Base-by-base conservation (phyloP, 192 early-diverging fungal species). In the Phycomyces nitens region DNA sequence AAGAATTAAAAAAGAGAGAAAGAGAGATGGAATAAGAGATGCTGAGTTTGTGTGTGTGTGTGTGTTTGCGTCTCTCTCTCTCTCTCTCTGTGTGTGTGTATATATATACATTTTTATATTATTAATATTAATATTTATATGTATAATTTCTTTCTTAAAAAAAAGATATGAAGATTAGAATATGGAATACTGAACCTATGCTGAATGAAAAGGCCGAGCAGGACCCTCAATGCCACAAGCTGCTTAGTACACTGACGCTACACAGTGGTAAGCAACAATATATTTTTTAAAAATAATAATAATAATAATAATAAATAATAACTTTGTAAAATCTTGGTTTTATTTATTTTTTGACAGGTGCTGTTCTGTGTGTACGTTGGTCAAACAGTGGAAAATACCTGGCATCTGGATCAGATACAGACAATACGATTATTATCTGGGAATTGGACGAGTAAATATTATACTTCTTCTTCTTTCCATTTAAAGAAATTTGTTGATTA, bases 401-500 rank as follows among this genome's bases (percentile, higher is more conserved):
- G 47, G 96, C 96, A 10, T 88, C 89, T 1, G 92, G 95, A 21
- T 91, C 94, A 0, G 96, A 99, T 71, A 75, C 66, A 23, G 96
- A 99, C 66, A 87, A 82, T 73, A 85, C 88, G n/a, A 85, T 99
- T 47, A 82, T 96, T 54, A 87, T 99, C 14, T 99, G 93, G 94
- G 85, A 89, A 65, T 68, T 82, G 53, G 93, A 95, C 65, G 79
- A 65, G 78, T 83, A 77, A 14, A 27, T 10, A n/a, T 18, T 3
- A 39, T 23, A 15, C 11, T n/a, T 34, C 26, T 20, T 22, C 2
- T 5, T 23, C 8, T 21, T 47, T 7, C n/a, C 44, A 27, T 68
- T 2, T 7, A 6, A 16, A 52, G 18, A 29, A 16, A 59, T 11
- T 12, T 20, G 22, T 15, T 23, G 3, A 8, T 14, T 54, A 24